Evolutionary conservation across 805 yeast genomes (phyloP).

Genomic region (Novakomyces olei): DNA sequence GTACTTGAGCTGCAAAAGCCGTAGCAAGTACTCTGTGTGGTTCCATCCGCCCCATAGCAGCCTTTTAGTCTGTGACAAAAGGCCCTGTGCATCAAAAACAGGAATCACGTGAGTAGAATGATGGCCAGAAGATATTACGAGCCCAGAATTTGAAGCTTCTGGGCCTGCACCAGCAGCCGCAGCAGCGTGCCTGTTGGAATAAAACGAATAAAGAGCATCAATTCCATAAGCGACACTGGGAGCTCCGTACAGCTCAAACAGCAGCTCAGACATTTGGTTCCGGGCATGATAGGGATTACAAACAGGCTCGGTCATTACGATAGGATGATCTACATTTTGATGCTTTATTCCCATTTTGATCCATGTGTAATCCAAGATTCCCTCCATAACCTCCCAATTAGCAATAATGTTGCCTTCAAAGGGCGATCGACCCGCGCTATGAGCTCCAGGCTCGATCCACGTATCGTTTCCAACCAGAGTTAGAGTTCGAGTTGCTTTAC

Average conservation of each 20-base stretch:
- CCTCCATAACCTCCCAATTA: constrained; percentile 83
- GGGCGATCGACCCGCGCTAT: constrained; percentile 51
- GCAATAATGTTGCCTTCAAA: constrained; percentile 71
- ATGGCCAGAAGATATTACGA: constrained; percentile 67
- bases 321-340: constrained; percentile 47
- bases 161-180: too few species aligned
- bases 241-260: constrained; percentile 63
- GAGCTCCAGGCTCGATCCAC: constrained; percentile 43
- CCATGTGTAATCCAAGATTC: constrained; percentile 62
- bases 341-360: constrained; percentile 38
- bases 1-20: constrained; percentile 53
- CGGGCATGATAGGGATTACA: neutral
- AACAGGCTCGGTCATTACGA: constrained; percentile 50
- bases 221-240: constrained; percentile 63
- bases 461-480: constrained; percentile 71
- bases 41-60: constrained; percentile 83
- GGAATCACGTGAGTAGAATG: constrained; percentile 72
- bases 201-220: constrained; percentile 59
- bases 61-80: constrained; percentile 46
- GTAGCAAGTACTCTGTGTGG: constrained; percentile 38
- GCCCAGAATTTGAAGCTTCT: constrained; percentile 24
- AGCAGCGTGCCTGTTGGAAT: too few species aligned
- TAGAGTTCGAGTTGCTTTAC: constrained; percentile 32
- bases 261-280: constrained; percentile 40
- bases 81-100: constrained; percentile 45